phyloP scores from a whole-genome alignment of 2,329 filamentous ascomycete species.

The Exserohilum rostratum region DNA sequence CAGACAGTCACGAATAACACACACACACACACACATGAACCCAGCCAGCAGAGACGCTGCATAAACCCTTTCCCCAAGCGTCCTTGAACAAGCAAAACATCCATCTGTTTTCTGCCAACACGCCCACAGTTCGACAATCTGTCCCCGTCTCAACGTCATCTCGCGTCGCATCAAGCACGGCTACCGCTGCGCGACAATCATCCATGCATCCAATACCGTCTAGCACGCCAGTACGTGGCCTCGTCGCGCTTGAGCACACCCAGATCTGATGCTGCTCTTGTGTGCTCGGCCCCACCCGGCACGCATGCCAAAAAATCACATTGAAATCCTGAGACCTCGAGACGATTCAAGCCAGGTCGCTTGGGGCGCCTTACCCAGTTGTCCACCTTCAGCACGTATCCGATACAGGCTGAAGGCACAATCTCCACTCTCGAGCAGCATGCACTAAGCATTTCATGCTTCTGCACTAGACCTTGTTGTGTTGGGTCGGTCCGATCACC shows the following conservation, averaged over 20 bases:
- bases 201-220: not conserved
- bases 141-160: slow-evolving; percentile 2
- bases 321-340: not conserved
- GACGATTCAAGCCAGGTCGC: not conserved
- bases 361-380: slow-evolving; percentile 1
- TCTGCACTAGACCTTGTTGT: slow-evolving; percentile 6
- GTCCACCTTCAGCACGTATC: not conserved
- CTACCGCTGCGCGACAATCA: slow-evolving; percentile 2
- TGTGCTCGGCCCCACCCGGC: slow-evolving; percentile 2
- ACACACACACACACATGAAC: too few relatives aligned
- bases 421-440: slow-evolving; percentile 6
- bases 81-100: not conserved
- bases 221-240: not conserved
- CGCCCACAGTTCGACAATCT: not conserved
- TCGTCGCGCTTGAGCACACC: not conserved
- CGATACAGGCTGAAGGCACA: not conserved
- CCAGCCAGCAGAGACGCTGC: not conserved
- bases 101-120: not conserved
- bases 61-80: not conserved
- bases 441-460: slow-evolving; percentile 13
- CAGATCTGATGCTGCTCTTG: not conserved
- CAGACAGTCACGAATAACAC: not conserved
- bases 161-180: slow-evolving; percentile 5
- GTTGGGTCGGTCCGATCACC: slow-evolving; percentile 4
- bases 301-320: not conserved